These are phyloP conservation scores for Flaveria sonorensis DNA, from an alignment of 129 eudicot genomes.

Conservation along the genomic window DNA sequence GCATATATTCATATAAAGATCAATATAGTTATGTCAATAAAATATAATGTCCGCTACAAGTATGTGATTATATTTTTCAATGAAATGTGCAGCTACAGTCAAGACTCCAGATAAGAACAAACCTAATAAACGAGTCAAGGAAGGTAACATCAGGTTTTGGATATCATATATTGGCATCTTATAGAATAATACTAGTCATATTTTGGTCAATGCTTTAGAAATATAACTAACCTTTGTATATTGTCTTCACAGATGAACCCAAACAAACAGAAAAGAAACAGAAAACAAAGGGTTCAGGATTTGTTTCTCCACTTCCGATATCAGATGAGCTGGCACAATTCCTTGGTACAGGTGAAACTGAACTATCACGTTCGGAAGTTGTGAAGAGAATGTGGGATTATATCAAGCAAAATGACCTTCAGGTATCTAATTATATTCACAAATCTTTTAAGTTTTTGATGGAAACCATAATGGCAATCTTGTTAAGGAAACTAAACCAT, in stretches of 20 bases:
- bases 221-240: constrained; percentile 9
- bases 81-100: constrained; percentile 27
- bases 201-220: not conserved
- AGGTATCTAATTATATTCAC: constrained; percentile 35
- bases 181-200: not conserved
- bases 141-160: constrained; percentile 29
- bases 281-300: constrained; percentile 49
- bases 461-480: too few relatives aligned
- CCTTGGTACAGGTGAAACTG: constrained; percentile 50
- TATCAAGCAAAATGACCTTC: constrained; percentile 50
- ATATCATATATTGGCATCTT: not conserved
- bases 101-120: constrained; percentile 37
- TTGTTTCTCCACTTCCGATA: constrained; percentile 45
- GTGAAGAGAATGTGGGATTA: constrained; percentile 59
- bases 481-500: too few relatives aligned
- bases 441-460: not conserved
- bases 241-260: constrained; percentile 35
- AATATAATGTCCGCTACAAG: not conserved
- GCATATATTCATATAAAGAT: constrained; percentile 12
- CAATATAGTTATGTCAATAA: not conserved
- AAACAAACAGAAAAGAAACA: constrained; percentile 33
- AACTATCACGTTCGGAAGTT: constrained; percentile 47
- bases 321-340: constrained; percentile 51
- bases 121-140: constrained; percentile 35
- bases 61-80: not conserved